A percentile compares a stretch with the other conserved stretches of the same genome.
Evolutionary conservation across 1,139 yeast genomes (phyloP).

Genomic region (Yamadazyma membranifaciens): DNA sequence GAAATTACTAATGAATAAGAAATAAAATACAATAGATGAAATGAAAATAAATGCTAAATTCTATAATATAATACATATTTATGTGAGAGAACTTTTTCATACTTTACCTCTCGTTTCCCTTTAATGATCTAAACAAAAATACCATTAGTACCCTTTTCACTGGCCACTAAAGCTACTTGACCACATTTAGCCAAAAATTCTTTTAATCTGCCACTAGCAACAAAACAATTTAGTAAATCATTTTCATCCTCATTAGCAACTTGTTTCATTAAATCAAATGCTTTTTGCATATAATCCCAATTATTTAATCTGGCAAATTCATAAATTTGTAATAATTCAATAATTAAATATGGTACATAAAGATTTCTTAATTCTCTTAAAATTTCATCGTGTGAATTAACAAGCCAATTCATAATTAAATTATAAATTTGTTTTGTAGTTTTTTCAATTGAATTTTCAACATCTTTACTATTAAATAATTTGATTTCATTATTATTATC

Average conservation of each 20-base stretch:
- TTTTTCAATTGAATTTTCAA: slow-evolving; percentile 40
- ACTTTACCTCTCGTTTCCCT: background rate
- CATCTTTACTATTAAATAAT: slow-evolving; percentile 22
- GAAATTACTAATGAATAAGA: slow-evolving; percentile 1
- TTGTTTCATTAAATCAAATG: slow-evolving; percentile 54
- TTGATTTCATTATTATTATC: slow-evolving; percentile 23
- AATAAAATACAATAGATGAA: background rate
- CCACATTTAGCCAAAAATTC: slow-evolving; percentile 64
- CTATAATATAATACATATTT: slow-evolving; percentile 2
- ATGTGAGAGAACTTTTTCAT: background rate
- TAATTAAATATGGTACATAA: slow-evolving; percentile 72
- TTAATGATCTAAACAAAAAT: slow-evolving; percentile 21
- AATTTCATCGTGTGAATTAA: slow-evolving; percentile 38
- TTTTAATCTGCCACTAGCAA: slow-evolving; percentile 56
- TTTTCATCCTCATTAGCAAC: slow-evolving; percentile 43
- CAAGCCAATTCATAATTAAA: slow-evolving; percentile 37
- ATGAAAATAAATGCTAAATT: slow-evolving; percentile 1
- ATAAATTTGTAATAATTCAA: slow-evolving; percentile 58
- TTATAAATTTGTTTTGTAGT: slow-evolving; percentile 26
- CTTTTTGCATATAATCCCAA: slow-evolving; percentile 47
- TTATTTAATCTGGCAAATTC: slow-evolving; percentile 39
- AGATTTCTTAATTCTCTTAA: slow-evolving; percentile 53
- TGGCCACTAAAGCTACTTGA: slow-evolving; percentile 50
- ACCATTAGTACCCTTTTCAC: slow-evolving; percentile 38
- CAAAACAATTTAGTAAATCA: slow-evolving; percentile 52